These are phyloP conservation scores for Chionographis japonica DNA, from an alignment of 106 monocot species.

Conservation along the genomic window DNA sequence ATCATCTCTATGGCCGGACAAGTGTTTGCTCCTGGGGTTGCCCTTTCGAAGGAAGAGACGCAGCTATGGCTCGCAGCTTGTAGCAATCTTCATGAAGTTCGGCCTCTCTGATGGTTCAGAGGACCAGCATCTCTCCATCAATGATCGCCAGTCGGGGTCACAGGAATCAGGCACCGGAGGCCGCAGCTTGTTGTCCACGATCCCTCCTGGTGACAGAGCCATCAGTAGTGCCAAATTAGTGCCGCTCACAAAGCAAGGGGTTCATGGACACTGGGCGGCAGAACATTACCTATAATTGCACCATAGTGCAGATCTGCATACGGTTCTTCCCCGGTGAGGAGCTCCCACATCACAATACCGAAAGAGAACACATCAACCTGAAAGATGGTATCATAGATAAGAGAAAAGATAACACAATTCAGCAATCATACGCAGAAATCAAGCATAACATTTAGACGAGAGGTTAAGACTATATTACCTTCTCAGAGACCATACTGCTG, in stretches of 20 bases:
- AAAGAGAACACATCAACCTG: constrained; percentile 54
- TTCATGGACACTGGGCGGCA: not conserved
- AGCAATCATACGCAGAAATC: too few relatives aligned
- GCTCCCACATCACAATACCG: constrained; percentile 50
- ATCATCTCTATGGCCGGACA: too few relatives aligned
- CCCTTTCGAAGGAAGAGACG: constrained; percentile 17
- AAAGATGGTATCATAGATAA: not conserved
- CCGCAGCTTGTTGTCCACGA: constrained; percentile 40
- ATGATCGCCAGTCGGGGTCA: constrained; percentile 32
- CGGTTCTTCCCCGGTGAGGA: constrained; percentile 46
- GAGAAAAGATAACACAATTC: not conserved
- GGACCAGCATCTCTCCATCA: constrained; percentile 53
- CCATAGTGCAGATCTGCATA: constrained; percentile 51
- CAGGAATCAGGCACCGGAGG: constrained; percentile 33
- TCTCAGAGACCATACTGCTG: constrained; percentile 44
- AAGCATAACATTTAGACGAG: not conserved
- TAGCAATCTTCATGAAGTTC: constrained; percentile 34
- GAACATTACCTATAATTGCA: constrained; percentile 33
- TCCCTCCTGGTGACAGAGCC: constrained; percentile 14
- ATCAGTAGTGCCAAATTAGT: not conserved
- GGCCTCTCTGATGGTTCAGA: constrained; percentile 36
- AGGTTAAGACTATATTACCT: constrained; percentile 7
- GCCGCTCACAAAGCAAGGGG: too few relatives aligned
- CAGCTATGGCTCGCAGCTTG: constrained; percentile 24
- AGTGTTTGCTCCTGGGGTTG: not conserved